Percentiles rank a stretch among this genome's conserved stretches.
Conservation (phyloP, 2,329 filamentous ascomycete species). For the Cercospora zeae-maydis region DNA sequence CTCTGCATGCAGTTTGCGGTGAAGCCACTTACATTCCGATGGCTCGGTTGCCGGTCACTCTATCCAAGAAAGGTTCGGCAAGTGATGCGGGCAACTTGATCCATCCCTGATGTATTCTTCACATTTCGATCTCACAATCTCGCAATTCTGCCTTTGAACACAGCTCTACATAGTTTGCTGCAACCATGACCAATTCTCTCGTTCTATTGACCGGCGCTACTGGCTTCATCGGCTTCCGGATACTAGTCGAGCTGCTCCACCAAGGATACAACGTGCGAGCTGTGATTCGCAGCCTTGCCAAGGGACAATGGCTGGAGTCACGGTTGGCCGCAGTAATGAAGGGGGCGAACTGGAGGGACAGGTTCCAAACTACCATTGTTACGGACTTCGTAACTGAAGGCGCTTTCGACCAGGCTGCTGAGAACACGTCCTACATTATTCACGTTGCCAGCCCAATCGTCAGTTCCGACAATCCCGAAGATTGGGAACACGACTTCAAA, state of each 20-base stretch:
- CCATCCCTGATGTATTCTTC: background rate
- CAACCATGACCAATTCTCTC: conserved; percentile 6
- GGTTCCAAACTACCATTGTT: conserved; percentile 36
- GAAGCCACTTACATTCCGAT: background rate
- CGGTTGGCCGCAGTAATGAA: conserved; percentile 9
- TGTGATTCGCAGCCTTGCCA: conserved; percentile 37
- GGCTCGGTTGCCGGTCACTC: background rate
- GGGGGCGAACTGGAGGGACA: conserved; percentile 4
- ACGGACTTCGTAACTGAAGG: conserved; percentile 32
- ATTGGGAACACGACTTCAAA: conserved; percentile 14
- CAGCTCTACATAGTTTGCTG: background rate
- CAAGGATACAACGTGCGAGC: conserved; percentile 40
- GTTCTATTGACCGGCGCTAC: conserved; percentile 41
- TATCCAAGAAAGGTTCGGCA: background rate
- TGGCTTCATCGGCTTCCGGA: conserved; percentile 39
- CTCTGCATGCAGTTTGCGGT: background rate
- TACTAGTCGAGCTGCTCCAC: conserved; percentile 35
- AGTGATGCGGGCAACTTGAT: background rate
- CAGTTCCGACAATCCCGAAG: conserved; percentile 5
- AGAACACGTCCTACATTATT: conserved; percentile 33
- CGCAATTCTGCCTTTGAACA: background rate
- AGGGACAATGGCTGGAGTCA: conserved; percentile 31
- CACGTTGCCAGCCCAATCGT: conserved; percentile 32
- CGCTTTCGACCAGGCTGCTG: conserved; percentile 37
- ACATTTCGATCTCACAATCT: background rate